Base-by-base conservation (phyloP, 441 rosid species). In the Rhodomyrtus psidioides region DNA sequence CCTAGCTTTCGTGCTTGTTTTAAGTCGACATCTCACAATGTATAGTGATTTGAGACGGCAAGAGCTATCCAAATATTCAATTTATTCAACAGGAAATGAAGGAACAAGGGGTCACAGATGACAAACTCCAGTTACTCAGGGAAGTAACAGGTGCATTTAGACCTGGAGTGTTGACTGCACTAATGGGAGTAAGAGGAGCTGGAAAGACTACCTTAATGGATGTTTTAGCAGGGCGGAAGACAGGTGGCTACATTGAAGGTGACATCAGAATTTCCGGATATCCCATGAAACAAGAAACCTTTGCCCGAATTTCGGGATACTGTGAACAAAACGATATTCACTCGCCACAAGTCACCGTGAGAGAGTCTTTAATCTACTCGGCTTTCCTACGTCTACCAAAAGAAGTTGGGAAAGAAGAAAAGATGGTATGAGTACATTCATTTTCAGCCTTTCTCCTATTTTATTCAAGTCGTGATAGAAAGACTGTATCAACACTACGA, bases 121-220 rank as follows among this genome's bases (percentile, higher is more conserved):
- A 94, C 88, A 95, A 84, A 89, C 92, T 97, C 13, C 98, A 94
- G 82, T 92, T 96, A 6, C 95, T 97, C 53, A 74, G 90, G 42
- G 94, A 90, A 83, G 96, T 95, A 81, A 96, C 98, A 21, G 92
- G 99, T 7, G 94, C 94, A 83, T 96, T 97, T 90, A 92, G 98
- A 91, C 98, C 99, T 17, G 98, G 98, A 85, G 92, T 96, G 14
- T 91, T 97, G 83, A 96, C 99, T 30, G 99, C 99, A 74, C 83
- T 97, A 39, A 95, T 97, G 98, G 99, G 99, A 85, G 98, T 96
- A 46, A 95, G 99, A 85, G 99, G 99, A 86, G 98, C 99, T 46
- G 98, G 99, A 83, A 97, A 97, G 93, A 97, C 99, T 1, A 97
- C 98, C 19, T 86, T 97, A 88, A 95, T 97, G 99, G 99, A 97